Conservation (phyloP, 2,329 filamentous ascomycete genomes). For the Ascosphaera aggregata region DNA sequence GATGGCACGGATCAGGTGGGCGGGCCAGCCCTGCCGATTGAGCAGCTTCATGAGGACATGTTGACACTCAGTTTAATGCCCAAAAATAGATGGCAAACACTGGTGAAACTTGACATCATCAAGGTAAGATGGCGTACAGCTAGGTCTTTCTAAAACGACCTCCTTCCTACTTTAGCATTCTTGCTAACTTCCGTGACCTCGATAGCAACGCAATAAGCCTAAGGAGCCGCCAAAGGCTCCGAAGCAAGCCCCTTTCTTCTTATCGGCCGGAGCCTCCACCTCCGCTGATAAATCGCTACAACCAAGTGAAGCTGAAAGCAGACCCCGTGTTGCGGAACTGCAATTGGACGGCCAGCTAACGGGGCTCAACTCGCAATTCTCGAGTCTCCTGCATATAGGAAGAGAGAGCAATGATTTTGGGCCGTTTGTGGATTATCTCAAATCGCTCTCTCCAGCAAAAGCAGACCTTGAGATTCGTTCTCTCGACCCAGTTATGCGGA, state of each 20-base stretch:
- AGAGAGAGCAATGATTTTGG: conserved; percentile 34
- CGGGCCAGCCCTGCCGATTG: conserved; percentile 33
- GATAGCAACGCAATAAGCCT: conserved; percentile 70
- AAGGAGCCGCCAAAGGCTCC: conserved; percentile 77
- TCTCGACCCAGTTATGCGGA: conserved; percentile 27
- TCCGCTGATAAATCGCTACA: conserved; percentile 8
- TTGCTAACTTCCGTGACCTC: conserved; percentile 5
- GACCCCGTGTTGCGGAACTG: conserved; percentile 46
- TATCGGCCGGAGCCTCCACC: conserved; percentile 28
- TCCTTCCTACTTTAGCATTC: no score
- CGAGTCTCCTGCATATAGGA: conserved; percentile 22
- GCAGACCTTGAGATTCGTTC: conserved; percentile 83
- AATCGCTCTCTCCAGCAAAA: conserved; percentile 57
- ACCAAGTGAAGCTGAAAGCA: conserved; percentile 17
- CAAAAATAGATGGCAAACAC: conserved; percentile 78
- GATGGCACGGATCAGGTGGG: conserved; percentile 22
- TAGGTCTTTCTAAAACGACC: no score
- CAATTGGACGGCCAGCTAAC: conserved; percentile 22
- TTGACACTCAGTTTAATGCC: conserved; percentile 78
- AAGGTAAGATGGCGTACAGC: no score
- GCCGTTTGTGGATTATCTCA: conserved; percentile 53
- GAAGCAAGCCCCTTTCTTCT: conserved; percentile 88
- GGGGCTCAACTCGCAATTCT: conserved; percentile 20
- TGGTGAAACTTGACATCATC: conserved; percentile 79
- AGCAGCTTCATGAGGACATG: conserved; percentile 63